Evolutionary conservation across 768 basidiomycete genomes (phyloP).

Genomic region (Termitomyces heimii): DNA sequence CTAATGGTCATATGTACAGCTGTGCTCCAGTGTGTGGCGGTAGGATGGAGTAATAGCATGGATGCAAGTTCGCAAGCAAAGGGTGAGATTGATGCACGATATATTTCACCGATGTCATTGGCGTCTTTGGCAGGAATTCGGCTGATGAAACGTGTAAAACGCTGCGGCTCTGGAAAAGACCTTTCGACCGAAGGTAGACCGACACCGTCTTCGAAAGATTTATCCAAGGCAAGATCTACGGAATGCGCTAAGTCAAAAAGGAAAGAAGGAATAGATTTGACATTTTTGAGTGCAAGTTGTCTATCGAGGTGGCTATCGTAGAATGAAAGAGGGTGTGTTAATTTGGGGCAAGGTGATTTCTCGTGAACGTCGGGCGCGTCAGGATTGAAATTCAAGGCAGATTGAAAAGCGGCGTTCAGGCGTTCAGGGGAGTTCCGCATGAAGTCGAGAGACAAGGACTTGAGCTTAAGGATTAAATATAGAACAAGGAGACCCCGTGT

Average conservation of each 20-base stretch:
- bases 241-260: not conserved
- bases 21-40: not conserved
- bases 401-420: not conserved
- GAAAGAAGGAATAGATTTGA: not conserved
- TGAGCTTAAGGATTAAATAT: no score
- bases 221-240: not conserved
- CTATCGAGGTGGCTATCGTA: slow-evolving; percentile 7
- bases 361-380: not conserved
- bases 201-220: not conserved
- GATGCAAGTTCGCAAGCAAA: not conserved
- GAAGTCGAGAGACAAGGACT: not conserved
- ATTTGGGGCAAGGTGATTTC: not conserved
- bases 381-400: not conserved
- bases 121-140: not conserved
- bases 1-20: not conserved
- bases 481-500: no score
- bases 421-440: not conserved
- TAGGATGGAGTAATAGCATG: slow-evolving; percentile 1
- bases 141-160: not conserved
- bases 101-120: not conserved
- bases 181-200: not conserved
- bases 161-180: not conserved
- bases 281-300: slow-evolving; percentile 1
- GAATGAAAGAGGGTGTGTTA: not conserved
- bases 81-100: not conserved